These are phyloP conservation scores for Cicer bijugum DNA, from an alignment of 306 rosid species.

Conservation along the genomic window DNA sequence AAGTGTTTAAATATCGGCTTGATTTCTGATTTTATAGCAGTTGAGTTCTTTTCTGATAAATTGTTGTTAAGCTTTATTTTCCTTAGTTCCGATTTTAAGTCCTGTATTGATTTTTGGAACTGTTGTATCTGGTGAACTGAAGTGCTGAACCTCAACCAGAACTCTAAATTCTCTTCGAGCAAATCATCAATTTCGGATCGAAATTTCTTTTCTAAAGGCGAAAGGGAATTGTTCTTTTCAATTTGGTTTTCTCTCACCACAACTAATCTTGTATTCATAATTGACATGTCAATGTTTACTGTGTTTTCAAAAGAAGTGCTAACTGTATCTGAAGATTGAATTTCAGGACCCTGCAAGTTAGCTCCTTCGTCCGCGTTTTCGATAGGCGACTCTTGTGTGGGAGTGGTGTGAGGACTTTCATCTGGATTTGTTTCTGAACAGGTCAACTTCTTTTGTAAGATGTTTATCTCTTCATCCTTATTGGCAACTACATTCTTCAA, in stretches of 20 bases:
- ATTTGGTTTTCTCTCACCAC: constrained; percentile 36
- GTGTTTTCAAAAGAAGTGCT: constrained; percentile 38
- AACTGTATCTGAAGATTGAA: constrained; percentile 40
- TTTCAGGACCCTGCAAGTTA: constrained; percentile 39
- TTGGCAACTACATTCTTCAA: constrained; percentile 58
- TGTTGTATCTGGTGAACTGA: constrained; percentile 84
- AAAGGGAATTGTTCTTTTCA: constrained; percentile 42
- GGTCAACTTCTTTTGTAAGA: constrained; percentile 54
- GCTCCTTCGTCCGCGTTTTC: constrained; percentile 43
- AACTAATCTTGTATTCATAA: constrained; percentile 33
- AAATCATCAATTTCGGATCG: constrained; percentile 67
- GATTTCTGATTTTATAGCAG: constrained; percentile 54
- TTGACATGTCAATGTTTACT: constrained; percentile 29
- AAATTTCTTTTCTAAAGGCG: constrained; percentile 62
- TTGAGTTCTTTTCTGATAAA: constrained; percentile 45
- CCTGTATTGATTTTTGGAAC: constrained; percentile 70
- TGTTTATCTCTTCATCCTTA: constrained; percentile 67
- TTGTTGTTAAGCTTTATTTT: constrained; percentile 46
- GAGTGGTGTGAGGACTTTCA: constrained; percentile 48
- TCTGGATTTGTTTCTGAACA: constrained; percentile 44
- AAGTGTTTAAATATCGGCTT: constrained; percentile 73
- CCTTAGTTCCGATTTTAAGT: constrained; percentile 60
- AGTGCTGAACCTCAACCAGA: constrained; percentile 90
- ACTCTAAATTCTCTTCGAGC: constrained; percentile 79
- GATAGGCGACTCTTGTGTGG: constrained; percentile 48